Percentiles rank a stretch among this genome's conserved stretches.
These are phyloP conservation scores for Xerophyta viscosa DNA, from an alignment of 106 monocot genomes.

Conservation along the genomic window DNA sequence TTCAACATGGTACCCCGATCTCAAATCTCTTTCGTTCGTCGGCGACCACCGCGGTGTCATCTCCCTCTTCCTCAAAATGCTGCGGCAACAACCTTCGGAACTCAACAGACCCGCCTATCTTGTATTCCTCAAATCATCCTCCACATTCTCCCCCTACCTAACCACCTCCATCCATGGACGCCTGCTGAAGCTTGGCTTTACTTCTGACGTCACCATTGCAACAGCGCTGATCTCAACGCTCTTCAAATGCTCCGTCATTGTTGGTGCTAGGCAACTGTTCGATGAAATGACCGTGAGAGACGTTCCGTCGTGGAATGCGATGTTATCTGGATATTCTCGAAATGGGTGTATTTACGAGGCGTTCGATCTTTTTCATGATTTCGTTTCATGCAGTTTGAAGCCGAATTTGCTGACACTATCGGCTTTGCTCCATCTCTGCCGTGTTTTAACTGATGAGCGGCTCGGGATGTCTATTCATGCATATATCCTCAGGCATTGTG, in stretches of 20 bases:
- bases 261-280: constrained; percentile 28
- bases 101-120: constrained; percentile 17
- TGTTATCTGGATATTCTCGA: constrained; percentile 20
- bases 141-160: constrained; percentile 7
- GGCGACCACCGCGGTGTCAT: constrained; percentile 12
- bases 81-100: background rate
- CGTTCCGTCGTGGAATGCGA: constrained; percentile 39
- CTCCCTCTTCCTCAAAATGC: constrained; percentile 9
- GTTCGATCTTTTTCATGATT: constrained; percentile 11
- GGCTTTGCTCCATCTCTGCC: constrained; percentile 23
- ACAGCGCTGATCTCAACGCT: constrained; percentile 18
- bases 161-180: constrained; percentile 17
- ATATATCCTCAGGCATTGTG: constrained; percentile 11
- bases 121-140: constrained; percentile 19
- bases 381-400: constrained; percentile 8
- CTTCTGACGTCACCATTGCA: constrained; percentile 3
- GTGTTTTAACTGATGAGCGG: background rate
- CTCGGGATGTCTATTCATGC: constrained; percentile 37
- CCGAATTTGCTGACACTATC: constrained; percentile 44
- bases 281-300: constrained; percentile 37
- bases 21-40: background rate
- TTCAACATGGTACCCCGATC: too few relatives aligned
- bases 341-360: constrained; percentile 14
- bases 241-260: constrained; percentile 2
- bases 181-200: constrained; percentile 23